Evolutionary conservation across 139 green algal species (phyloP).

Genomic region (Volvox reticuliferus): DNA sequence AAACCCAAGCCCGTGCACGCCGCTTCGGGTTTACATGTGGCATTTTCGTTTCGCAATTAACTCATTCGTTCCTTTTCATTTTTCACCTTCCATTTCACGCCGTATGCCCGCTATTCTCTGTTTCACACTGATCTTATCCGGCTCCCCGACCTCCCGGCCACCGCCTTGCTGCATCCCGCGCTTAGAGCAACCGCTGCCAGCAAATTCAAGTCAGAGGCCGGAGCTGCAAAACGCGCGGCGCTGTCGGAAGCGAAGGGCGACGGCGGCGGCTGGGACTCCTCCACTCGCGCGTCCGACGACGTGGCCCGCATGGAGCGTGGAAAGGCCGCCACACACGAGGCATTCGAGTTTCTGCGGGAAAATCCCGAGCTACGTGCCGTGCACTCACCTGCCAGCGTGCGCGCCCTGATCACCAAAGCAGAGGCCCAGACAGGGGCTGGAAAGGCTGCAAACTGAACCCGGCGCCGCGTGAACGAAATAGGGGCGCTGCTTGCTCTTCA

Average conservation of each 20-base stretch:
- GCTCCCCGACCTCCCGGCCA: no score
- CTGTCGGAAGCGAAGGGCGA: neutral
- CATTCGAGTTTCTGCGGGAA: constrained; percentile 46
- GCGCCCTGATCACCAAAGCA: constrained; percentile 17
- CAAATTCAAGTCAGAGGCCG: constrained; percentile 4
- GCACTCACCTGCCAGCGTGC: constrained; percentile 45
- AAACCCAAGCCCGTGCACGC: no score
- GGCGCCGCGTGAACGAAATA: no score
- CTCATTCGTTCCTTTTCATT: no score
- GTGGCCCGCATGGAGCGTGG: constrained; percentile 22
- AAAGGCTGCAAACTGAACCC: neutral
- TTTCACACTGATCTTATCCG: no score
- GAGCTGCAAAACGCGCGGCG: constrained; percentile 12
- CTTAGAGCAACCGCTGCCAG: neutral
- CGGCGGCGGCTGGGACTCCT: constrained; percentile 40
- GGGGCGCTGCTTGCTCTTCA: no score
- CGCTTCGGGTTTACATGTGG: no score
- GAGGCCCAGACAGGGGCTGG: neutral
- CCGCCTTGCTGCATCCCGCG: neutral
- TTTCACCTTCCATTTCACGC: no score
- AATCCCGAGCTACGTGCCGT: constrained; percentile 47
- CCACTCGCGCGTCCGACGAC: constrained; percentile 34
- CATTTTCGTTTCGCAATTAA: no score
- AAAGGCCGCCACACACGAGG: neutral
- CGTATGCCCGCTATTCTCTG: no score